Evolutionary conservation across 257 asterid species (phyloP).

Genomic region (Nicotiana obtusifolia): DNA sequence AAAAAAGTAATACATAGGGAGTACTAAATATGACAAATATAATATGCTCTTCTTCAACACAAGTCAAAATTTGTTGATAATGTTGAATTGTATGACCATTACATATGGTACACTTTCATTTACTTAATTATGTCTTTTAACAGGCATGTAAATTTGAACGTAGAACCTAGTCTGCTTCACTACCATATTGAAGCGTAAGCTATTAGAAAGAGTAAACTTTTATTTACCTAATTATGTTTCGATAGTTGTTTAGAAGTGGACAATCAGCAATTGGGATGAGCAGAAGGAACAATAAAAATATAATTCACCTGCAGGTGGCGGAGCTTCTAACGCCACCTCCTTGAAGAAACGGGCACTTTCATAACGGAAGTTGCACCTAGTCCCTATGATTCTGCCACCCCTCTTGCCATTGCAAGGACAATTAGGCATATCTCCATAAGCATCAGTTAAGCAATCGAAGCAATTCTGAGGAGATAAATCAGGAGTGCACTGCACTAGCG

Average conservation of each 20-base stretch:
- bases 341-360: constrained; percentile 3
- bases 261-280: background rate
- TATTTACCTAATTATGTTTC: background rate
- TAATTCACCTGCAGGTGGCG: background rate
- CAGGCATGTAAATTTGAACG: background rate
- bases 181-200: background rate
- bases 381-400: constrained; percentile 14
- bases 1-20: no score
- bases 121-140: background rate
- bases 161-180: background rate
- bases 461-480: no score
- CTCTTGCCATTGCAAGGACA: background rate
- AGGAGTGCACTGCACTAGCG: constrained; percentile 24
- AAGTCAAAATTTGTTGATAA: no score
- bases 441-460: constrained; percentile 8
- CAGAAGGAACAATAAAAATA: background rate
- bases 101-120: background rate
- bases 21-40: no score
- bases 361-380: constrained; percentile 18
- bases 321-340: background rate
- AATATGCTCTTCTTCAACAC: no score
- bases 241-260: background rate
- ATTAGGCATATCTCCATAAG: background rate
- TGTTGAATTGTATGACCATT: no score
- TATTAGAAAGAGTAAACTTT: background rate